A percentile compares a stretch with the other conserved stretches of the same genome.
These are phyloP conservation scores for Penicillium mononematosum DNA, from an alignment of 495 filamentous ascomycete genomes.

Conservation along the genomic window DNA sequence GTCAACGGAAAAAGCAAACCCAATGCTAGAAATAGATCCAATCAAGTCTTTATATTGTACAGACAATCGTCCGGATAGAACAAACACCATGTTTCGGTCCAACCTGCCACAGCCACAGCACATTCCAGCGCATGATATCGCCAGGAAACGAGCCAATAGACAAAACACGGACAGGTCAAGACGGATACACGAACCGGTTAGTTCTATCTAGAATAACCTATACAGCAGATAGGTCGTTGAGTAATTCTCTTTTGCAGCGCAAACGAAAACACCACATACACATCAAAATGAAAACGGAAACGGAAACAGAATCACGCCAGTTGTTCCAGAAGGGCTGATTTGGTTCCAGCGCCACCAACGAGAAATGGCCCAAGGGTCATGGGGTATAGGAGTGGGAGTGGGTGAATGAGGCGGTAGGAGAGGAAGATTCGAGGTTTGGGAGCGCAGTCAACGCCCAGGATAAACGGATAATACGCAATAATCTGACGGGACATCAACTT, in stretches of 20 bases:
- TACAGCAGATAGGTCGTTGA: constrained; percentile 43
- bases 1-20: neutral
- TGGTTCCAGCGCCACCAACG: constrained; percentile 17
- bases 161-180: neutral
- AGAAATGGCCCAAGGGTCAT: constrained; percentile 25
- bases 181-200: neutral
- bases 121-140: constrained; percentile 13
- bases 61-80: constrained; percentile 10
- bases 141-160: constrained; percentile 1
- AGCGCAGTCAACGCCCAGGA: constrained; percentile 4
- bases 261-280: constrained; percentile 29
- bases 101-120: neutral
- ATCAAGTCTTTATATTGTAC: constrained; percentile 14
- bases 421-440: constrained; percentile 2
- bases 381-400: constrained; percentile 30
- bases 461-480: neutral
- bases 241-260: constrained; percentile 26
- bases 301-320: constrained; percentile 26
- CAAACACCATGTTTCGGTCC: neutral
- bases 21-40: constrained; percentile 6
- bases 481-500: constrained; percentile 4
- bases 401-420: constrained; percentile 13
- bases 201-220: constrained; percentile 29
- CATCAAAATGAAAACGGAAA: constrained; percentile 29
- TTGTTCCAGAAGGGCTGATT: constrained; percentile 18